Evolutionary conservation across 805 yeast genomes (phyloP).

Genomic region (Teunomyces cretensis): DNA sequence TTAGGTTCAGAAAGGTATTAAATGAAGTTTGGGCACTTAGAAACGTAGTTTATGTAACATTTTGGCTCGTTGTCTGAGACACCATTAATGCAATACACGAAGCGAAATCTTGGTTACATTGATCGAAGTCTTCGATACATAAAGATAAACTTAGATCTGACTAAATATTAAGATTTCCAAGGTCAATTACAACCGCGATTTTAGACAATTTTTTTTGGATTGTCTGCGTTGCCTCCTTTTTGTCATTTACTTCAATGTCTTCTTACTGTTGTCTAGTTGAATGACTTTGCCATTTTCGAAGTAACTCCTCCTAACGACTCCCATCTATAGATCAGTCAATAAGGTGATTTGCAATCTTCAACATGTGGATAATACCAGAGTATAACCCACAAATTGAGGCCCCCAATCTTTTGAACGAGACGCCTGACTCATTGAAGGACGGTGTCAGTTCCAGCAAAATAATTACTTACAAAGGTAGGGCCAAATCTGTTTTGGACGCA

Average conservation of each 20-base stretch:
- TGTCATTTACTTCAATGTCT: constrained; percentile 4
- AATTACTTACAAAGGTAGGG: constrained; percentile 56
- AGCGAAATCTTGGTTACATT: background rate
- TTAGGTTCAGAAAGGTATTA: background rate
- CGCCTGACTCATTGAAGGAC: background rate
- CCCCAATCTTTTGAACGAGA: background rate
- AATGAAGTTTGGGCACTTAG: background rate
- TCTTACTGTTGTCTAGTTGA: background rate
- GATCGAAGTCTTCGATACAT: background rate
- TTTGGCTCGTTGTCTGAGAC: background rate
- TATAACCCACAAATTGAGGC: constrained; percentile 4
- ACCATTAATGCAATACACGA: background rate
- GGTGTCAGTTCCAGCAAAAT: background rate
- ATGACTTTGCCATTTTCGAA: background rate
- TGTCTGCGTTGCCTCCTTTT: background rate
- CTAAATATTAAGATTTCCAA: constrained; percentile 1
- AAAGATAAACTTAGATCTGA: constrained; percentile 1
- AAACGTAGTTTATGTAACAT: background rate
- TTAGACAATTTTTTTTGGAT: background rate
- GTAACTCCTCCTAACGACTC: background rate
- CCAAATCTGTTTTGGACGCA: constrained; percentile 61
- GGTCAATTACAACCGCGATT: constrained; percentile 1
- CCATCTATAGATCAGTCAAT: background rate
- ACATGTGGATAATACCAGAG: constrained; percentile 8
- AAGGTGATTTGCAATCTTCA: background rate